These are phyloP conservation scores for Hansenula sp. DNA, from an alignment of 1,139 yeast genomes.

Conservation along the genomic window DNA sequence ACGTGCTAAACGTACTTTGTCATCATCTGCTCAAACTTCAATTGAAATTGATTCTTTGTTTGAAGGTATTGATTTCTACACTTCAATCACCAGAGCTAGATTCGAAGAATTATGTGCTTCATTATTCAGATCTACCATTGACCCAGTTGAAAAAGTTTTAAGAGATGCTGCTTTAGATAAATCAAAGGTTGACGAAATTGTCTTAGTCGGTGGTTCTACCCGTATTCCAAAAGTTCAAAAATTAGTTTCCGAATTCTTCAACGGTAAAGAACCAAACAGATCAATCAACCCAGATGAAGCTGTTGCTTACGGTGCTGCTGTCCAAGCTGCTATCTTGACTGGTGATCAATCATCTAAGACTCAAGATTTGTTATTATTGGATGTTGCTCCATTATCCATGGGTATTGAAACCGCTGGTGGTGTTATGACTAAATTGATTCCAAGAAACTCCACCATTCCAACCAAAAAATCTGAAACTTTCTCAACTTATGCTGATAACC, in stretches of 20 bases:
- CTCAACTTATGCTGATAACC: conserved; percentile 92
- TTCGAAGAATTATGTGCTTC: conserved; percentile 86
- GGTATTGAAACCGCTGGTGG: conserved; percentile 97
- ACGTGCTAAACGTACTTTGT: conserved; percentile 86
- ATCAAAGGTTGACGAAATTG: conserved; percentile 79
- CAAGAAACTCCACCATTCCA: conserved; percentile 89
- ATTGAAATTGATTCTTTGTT: conserved; percentile 75
- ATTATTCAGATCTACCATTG: conserved; percentile 79
- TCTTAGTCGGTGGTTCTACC: conserved; percentile 89
- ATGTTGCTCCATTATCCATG: conserved; percentile 82
- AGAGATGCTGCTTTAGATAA: conserved; percentile 79
- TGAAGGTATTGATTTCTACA: conserved; percentile 74
- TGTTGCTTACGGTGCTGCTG: conserved; percentile 74
- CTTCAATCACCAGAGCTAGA: conserved; percentile 86
- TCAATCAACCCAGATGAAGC: conserved; percentile 84
- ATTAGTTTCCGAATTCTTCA: conserved; percentile 80
- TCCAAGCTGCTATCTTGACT: conserved; percentile 86
- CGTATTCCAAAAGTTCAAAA: conserved; percentile 93
- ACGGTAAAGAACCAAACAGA: conserved; percentile 89
- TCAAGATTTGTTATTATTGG: conserved; percentile 79
- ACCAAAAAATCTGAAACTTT: conserved; percentile 88
- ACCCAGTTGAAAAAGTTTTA: conserved; percentile 84
- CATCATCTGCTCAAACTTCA: conserved; percentile 82
- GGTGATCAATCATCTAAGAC: conserved; percentile 64
- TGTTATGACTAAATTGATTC: conserved; percentile 87